A percentile compares a stretch with the other conserved stretches of the same genome.
phyloP scores from a whole-genome alignment of 192 early-diverging fungal species.

The Rhizoclosmatium sp. region DNA sequence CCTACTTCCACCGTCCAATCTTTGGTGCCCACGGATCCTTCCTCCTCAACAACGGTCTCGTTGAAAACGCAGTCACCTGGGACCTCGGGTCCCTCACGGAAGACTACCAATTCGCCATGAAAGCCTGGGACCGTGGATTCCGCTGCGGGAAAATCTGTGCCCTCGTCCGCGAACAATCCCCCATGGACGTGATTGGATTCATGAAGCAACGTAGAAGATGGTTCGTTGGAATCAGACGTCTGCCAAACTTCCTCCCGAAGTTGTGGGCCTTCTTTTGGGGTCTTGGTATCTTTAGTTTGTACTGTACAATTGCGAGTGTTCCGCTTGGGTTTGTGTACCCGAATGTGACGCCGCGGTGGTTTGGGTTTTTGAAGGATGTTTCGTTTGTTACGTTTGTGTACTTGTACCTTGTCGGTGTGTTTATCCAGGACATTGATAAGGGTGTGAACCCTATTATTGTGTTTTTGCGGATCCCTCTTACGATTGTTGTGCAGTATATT shows the following conservation, averaged over 20 bases:
- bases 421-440: slow-evolving; percentile 63
- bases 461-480: slow-evolving; percentile 51
- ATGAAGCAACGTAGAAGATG: slow-evolving; percentile 62
- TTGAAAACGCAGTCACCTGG: slow-evolving; percentile 65
- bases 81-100: slow-evolving; percentile 63
- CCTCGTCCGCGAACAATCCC: slow-evolving; percentile 63
- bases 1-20: slow-evolving; percentile 61
- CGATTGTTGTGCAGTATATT: slow-evolving; percentile 58
- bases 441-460: slow-evolving; percentile 51
- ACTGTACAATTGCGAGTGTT: slow-evolving; percentile 55
- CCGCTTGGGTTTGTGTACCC: slow-evolving; percentile 48
- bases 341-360: slow-evolving; percentile 60
- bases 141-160: slow-evolving; percentile 63
- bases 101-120: slow-evolving; percentile 63
- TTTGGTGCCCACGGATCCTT: slow-evolving; percentile 68
- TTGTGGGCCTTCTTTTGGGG: slow-evolving; percentile 66
- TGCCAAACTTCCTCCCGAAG: slow-evolving; percentile 60
- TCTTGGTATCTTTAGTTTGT: slow-evolving; percentile 56
- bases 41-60: slow-evolving; percentile 58
- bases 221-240: slow-evolving; percentile 64
- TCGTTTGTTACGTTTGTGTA: slow-evolving; percentile 61
- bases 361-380: slow-evolving; percentile 63
- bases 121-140: slow-evolving; percentile 60
- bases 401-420: slow-evolving; percentile 61
- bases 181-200: slow-evolving; percentile 59